A percentile compares a stretch with the other conserved stretches of the same genome.
phyloP scores from a whole-genome alignment of 2,329 filamentous ascomycete genomes.

The Penicillium decumbens region DNA sequence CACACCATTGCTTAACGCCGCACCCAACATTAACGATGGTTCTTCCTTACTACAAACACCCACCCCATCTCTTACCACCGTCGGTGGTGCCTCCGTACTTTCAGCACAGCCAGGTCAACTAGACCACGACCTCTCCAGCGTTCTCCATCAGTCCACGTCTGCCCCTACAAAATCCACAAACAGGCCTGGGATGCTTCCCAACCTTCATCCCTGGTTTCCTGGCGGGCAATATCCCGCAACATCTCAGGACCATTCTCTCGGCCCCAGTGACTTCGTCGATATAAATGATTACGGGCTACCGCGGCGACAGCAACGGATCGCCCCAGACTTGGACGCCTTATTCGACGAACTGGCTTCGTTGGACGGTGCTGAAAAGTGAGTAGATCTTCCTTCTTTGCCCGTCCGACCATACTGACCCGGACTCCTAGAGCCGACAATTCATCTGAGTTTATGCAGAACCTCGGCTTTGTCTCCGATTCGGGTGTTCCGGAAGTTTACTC shows the following conservation, averaged over 20 bases:
- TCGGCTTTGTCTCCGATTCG: conserved; percentile 35
- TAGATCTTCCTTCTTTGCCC: neutral
- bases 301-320: conserved; percentile 29
- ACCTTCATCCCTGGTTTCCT: conserved; percentile 23
- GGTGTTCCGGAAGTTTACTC: conserved; percentile 37
- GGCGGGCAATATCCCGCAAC: conserved; percentile 24
- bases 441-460: conserved; percentile 39
- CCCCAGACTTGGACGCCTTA: conserved; percentile 46
- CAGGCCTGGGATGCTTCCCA: conserved; percentile 18
- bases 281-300: conserved; percentile 29
- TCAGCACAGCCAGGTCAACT: conserved; percentile 18
- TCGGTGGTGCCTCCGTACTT: conserved; percentile 18
- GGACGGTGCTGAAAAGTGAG: conserved; percentile 50
- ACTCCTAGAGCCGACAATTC: conserved; percentile 30
- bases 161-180: conserved; percentile 19
- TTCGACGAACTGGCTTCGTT: conserved; percentile 57
- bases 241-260: conserved; percentile 28
- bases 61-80: conserved; percentile 25
- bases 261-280: conserved; percentile 27
- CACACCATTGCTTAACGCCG: conserved; percentile 27
- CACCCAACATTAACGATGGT: conserved; percentile 25
- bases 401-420: conserved; percentile 9
- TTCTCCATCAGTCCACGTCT: conserved; percentile 16
- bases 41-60: conserved; percentile 27
- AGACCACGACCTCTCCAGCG: conserved; percentile 12